Conservation (phyloP, 2,329 filamentous ascomycete species). For the Penicillium sp. region DNA sequence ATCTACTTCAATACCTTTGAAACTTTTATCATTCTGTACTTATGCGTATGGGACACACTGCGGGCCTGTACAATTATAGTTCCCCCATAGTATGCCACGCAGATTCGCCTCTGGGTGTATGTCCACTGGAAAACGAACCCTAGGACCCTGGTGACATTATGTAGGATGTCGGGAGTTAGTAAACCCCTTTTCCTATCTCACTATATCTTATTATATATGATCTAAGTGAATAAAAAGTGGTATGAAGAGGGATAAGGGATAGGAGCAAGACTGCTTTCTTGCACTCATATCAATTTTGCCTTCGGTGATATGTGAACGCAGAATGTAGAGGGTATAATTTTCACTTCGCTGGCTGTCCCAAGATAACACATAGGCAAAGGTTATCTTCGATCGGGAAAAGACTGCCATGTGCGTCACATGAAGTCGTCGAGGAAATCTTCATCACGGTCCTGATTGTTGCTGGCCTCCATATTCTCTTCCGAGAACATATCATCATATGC, state of each 20-base stretch:
- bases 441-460: slow-evolving; percentile 81
- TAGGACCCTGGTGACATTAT: neutral
- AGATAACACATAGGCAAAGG: neutral
- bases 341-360: neutral
- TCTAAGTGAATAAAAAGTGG: neutral
- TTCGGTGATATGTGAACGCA: neutral
- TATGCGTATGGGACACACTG: neutral
- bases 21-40: neutral
- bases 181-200: neutral
- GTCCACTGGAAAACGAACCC: neutral
- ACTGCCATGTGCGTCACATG: slow-evolving; percentile 59
- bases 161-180: neutral
- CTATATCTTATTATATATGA: neutral
- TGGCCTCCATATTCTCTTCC: slow-evolving; percentile 71
- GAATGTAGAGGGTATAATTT: slow-evolving; percentile 7
- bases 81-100: neutral
- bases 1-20: neutral
- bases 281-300: neutral
- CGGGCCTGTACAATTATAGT: neutral
- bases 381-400: neutral
- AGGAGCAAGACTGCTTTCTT: neutral
- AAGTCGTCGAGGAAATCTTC: slow-evolving; percentile 83
- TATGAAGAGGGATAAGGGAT: neutral
- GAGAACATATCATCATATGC: slow-evolving; percentile 91
- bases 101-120: neutral